Base-by-base conservation (phyloP, 768 basidiomycete genomes). In the Wakefieldia striispora region DNA sequence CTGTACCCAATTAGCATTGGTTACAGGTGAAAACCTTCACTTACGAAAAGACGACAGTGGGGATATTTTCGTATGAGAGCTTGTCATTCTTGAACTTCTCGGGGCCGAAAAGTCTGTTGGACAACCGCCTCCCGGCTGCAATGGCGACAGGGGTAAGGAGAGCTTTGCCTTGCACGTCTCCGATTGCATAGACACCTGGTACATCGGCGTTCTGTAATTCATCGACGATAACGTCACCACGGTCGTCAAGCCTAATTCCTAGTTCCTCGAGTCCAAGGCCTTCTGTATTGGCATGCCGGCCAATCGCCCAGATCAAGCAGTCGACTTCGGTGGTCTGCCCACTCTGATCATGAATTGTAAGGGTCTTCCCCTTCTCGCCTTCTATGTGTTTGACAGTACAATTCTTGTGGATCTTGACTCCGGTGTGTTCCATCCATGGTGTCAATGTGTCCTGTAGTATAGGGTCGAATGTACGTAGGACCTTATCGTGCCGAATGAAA, bases 121-220 rank as follows among this genome's bases (percentile, higher is more conserved):
- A 78, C 34, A 97, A 74, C 53, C 93, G 74, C 51, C 97, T 76
- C 19, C 93, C 97, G 14, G 97, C 97, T 41, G 95, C 95, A 50
- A 99, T 95, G 36, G 97, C 97, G 10, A 99, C 97, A 14, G 97
- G 97, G 4, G 97, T 99, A 51, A 99, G 76, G 27, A 95, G 75
- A 37, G 83, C 90, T 69, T 97, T 95, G 53, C 97, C 97, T 57
- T 83, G 83, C 19, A 94, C 91, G 64, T 99, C 97, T 2, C 97
- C 97, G 49, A 98, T 85, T 2, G 93, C 82, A 38, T 77, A 84
- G 58, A 98, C 75, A 39, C 81, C 78, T 26, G 79, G 70, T 17
- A 93, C 79, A 44, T 66, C 78, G 43, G 91, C 82, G 64, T 87
- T 84, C 75, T 99, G 95, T 67, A 82, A 97, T 61, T 95, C 89